These are phyloP conservation scores for Rhizoclosmatium sp. DNA, from an alignment of 192 early-diverging fungal species.

Conservation along the genomic window DNA sequence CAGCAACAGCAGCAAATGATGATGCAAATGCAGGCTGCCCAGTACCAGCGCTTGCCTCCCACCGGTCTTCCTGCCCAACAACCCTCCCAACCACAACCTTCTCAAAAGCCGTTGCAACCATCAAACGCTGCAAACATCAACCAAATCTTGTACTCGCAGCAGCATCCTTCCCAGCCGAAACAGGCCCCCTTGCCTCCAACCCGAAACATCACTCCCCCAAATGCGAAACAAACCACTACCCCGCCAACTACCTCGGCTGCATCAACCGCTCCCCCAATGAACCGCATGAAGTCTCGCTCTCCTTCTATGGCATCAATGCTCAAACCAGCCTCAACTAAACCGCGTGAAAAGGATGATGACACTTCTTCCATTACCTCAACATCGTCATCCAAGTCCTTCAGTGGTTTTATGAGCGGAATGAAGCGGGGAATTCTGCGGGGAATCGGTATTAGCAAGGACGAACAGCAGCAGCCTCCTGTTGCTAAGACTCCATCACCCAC, in stretches of 20 bases:
- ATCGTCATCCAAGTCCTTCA: constrained; percentile 22
- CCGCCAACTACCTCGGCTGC: neutral
- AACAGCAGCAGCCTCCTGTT: neutral
- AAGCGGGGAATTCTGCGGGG: constrained; percentile 23
- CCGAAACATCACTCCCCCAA: neutral
- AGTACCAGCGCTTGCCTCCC: neutral
- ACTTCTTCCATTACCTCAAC: constrained; percentile 9
- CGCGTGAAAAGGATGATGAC: constrained; percentile 15
- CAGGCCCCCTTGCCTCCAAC: neutral
- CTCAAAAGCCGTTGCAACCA: neutral
- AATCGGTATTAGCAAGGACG: neutral
- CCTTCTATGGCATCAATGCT: constrained; percentile 1
- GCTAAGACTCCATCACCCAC: neutral
- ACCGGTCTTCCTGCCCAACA: neutral
- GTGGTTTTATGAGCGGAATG: constrained; percentile 30
- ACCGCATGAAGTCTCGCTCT: neutral
- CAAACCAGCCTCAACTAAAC: neutral
- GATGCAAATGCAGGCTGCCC: too few species aligned
- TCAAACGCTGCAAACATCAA: too few species aligned
- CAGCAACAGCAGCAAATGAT: constrained; percentile 5
- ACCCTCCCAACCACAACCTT: neutral
- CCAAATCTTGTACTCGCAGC: neutral
- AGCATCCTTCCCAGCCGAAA: neutral
- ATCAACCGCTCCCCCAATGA: neutral
- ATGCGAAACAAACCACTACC: neutral